Conservation (phyloP, 2,329 filamentous ascomycete species). For the Mycosphaerelloides madeirae region DNA sequence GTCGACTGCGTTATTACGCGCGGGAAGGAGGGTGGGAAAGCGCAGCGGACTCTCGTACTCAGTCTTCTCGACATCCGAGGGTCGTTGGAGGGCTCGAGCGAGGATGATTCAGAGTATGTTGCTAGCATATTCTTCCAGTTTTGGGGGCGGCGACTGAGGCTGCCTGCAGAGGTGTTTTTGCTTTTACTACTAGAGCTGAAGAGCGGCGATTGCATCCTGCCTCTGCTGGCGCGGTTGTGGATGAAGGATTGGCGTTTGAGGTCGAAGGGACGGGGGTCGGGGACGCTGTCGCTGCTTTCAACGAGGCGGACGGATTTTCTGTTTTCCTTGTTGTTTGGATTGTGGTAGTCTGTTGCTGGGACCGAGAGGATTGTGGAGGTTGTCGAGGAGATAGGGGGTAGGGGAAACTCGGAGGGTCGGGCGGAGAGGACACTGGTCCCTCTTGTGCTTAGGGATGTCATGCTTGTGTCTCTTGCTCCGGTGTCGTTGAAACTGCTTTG, state of each 20-base stretch:
- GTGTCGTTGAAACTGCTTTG: slow-evolving; percentile 24
- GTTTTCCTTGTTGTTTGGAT: slow-evolving; percentile 15
- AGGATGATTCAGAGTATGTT: slow-evolving; percentile 28
- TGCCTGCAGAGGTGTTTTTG: slow-evolving; percentile 17
- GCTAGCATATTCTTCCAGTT: slow-evolving; percentile 12
- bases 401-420: slow-evolving; percentile 35
- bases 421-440: slow-evolving; percentile 39
- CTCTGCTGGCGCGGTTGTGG: slow-evolving; percentile 33
- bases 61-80: slow-evolving; percentile 18
- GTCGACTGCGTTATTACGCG: slow-evolving; percentile 26
- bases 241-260: slow-evolving; percentile 42
- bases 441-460: slow-evolving; percentile 35
- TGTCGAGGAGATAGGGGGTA: slow-evolving; percentile 28
- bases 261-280: slow-evolving; percentile 35
- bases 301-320: slow-evolving; percentile 40
- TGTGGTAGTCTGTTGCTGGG: slow-evolving; percentile 29
- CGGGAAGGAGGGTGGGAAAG: slow-evolving; percentile 28
- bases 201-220: slow-evolving; percentile 30
- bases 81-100: slow-evolving; percentile 24
- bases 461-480: slow-evolving; percentile 34
- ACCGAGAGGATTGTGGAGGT: slow-evolving; percentile 23
- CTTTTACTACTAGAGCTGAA: slow-evolving; percentile 29
- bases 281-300: slow-evolving; percentile 31
- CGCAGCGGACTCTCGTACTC: slow-evolving; percentile 22
- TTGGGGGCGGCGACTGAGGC: slow-evolving; percentile 10